These are phyloP conservation scores for Amanita muscaria DNA, from an alignment of 768 basidiomycete species.

Conservation along the genomic window DNA sequence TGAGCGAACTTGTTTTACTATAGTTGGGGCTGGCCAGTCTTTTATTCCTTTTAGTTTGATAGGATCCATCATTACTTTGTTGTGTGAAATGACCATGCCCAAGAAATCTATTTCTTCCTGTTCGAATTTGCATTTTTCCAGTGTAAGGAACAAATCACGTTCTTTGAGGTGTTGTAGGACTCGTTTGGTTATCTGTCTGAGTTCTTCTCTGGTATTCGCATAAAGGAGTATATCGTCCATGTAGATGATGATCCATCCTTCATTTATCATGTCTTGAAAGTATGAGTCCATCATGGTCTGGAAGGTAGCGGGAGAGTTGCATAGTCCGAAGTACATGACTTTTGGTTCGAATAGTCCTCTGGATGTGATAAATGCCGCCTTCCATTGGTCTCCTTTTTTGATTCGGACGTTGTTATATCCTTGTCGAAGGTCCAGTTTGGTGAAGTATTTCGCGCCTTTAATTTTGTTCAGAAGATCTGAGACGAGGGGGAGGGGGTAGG, in stretches of 20 bases:
- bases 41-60: constrained; percentile 26
- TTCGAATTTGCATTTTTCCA: background rate
- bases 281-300: constrained; percentile 37
- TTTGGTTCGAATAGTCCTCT: constrained; percentile 14
- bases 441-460: background rate
- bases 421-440: constrained; percentile 27
- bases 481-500: constrained; percentile 30
- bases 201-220: background rate
- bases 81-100: constrained; percentile 21
- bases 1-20: constrained; percentile 22
- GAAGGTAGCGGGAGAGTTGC: constrained; percentile 19
- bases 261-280: background rate
- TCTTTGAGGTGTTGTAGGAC: background rate
- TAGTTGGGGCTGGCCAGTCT: constrained; percentile 30
- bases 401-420: constrained; percentile 16
- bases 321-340: constrained; percentile 15
- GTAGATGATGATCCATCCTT: constrained; percentile 27
- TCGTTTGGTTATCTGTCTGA: background rate
- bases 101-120: constrained; percentile 19
- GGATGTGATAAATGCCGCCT: constrained; percentile 30
- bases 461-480: background rate
- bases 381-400: constrained; percentile 31
- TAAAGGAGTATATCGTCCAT: constrained; percentile 18
- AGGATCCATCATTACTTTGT: constrained; percentile 26
- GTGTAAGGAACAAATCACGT: background rate